These are phyloP conservation scores for Salvia splendens DNA, from an alignment of 257 asterid genomes.

Conservation along the genomic window DNA sequence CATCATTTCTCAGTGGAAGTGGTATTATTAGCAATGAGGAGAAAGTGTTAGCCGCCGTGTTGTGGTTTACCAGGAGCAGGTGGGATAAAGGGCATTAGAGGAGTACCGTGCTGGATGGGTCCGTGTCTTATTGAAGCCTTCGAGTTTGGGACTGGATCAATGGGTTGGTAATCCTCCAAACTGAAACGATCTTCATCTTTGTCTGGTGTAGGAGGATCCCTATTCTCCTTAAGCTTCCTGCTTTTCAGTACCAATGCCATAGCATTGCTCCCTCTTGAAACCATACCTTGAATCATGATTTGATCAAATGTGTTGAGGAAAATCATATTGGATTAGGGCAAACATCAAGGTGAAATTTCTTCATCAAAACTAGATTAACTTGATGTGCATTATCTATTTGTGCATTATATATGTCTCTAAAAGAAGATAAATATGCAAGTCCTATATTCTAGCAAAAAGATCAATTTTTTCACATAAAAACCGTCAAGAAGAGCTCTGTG, in stretches of 20 bases:
- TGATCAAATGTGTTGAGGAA: neutral
- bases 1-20: constrained; percentile 2
- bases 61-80: constrained; percentile 56
- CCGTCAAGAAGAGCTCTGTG: neutral
- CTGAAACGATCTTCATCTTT: constrained; percentile 28
- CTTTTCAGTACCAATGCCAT: constrained; percentile 27
- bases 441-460: neutral
- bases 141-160: constrained; percentile 78
- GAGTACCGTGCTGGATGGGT: constrained; percentile 84
- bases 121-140: constrained; percentile 69
- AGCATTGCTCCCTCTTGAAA: constrained; percentile 22
- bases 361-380: neutral
- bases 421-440: too few relatives aligned
- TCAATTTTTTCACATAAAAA: neutral
- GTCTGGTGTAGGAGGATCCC: neutral
- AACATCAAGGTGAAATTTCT: neutral
- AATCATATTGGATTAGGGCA: neutral
- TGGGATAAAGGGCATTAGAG: constrained; percentile 81
- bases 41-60: constrained; percentile 28
- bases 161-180: constrained; percentile 73
- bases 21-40: constrained; percentile 14
- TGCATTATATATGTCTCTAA: too few relatives aligned
- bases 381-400: neutral
- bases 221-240: constrained; percentile 59
- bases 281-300: constrained; percentile 24